Evolutionary conservation across 768 basidiomycete species (phyloP).

Genomic region (Termitomyces sp.): DNA sequence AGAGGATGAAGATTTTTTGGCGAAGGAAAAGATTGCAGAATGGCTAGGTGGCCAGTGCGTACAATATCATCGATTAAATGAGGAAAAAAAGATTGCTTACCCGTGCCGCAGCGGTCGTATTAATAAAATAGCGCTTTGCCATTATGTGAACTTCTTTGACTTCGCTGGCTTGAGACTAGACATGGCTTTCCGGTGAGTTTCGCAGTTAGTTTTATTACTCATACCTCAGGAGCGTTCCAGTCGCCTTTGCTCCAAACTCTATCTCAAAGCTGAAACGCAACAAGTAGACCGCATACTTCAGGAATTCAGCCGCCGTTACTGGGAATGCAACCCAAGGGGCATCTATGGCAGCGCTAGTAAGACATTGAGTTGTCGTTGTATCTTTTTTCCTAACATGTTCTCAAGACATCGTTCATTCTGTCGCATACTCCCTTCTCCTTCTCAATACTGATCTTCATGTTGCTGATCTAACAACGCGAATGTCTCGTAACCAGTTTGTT

Average conservation of each 20-base stretch:
- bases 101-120: conserved; percentile 51
- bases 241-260: conserved; percentile 86
- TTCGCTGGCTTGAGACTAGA: conserved; percentile 80
- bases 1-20: conserved; percentile 80
- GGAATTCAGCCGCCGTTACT: conserved; percentile 85
- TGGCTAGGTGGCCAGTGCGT: conserved; percentile 93
- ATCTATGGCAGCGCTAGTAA: conserved; percentile 83
- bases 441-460: conserved; percentile 98
- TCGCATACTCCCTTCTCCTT: conserved; percentile 86
- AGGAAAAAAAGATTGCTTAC: conserved; percentile 4
- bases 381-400: conserved; percentile 1
- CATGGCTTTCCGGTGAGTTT: conserved; percentile 75
- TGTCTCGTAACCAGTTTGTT: conserved; percentile 91
- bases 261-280: conserved; percentile 93
- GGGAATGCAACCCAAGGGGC: conserved; percentile 79
- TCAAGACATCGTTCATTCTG: conserved; percentile 89
- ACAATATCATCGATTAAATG: not conserved
- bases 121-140: conserved; percentile 67
- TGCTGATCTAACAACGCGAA: conserved; percentile 80
- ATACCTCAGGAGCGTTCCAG: conserved; percentile 29
- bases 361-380: conserved; percentile 22
- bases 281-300: conserved; percentile 96
- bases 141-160: conserved; percentile 89
- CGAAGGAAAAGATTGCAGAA: conserved; percentile 91
- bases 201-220: not conserved